Evolutionary conservation across 2,329 filamentous ascomycete genomes (phyloP).

Genomic region (Colletotrichum magnum): DNA sequence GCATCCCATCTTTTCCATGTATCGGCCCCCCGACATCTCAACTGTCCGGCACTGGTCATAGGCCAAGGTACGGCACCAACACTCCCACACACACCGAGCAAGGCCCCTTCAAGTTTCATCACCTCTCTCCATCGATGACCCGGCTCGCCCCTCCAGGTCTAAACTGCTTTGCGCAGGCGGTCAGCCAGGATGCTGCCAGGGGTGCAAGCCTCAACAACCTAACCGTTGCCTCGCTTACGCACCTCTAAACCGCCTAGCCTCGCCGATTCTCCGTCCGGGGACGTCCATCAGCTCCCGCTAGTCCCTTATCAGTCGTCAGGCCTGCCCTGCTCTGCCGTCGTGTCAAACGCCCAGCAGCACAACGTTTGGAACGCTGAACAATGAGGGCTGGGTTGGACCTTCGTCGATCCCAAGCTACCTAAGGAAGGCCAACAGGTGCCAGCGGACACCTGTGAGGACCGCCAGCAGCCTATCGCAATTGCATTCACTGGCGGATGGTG

Average conservation of each 20-base stretch:
- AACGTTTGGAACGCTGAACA: constrained; percentile 31
- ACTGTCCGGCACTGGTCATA: constrained; percentile 17
- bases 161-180: constrained; percentile 32
- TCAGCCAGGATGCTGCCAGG: constrained; percentile 24
- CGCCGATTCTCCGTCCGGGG: constrained; percentile 38
- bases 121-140: constrained; percentile 10
- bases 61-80: constrained; percentile 2
- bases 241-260: constrained; percentile 39
- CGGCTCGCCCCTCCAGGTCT: constrained; percentile 19
- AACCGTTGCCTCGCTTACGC: constrained; percentile 38
- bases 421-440: background rate
- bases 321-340: constrained; percentile 2
- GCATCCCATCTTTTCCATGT: constrained; percentile 25
- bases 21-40: constrained; percentile 25
- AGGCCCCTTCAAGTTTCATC: constrained; percentile 19
- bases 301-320: constrained; percentile 11
- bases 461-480: background rate
- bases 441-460: background rate
- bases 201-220: constrained; percentile 41
- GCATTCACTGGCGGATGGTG: constrained; percentile 1
- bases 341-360: background rate
- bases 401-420: constrained; percentile 14
- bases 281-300: constrained; percentile 33
- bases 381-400: background rate
- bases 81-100: background rate